Evolutionary conservation across 78 protist species (phyloP).

Genomic region (Cavenderia fasciculata): DNA sequence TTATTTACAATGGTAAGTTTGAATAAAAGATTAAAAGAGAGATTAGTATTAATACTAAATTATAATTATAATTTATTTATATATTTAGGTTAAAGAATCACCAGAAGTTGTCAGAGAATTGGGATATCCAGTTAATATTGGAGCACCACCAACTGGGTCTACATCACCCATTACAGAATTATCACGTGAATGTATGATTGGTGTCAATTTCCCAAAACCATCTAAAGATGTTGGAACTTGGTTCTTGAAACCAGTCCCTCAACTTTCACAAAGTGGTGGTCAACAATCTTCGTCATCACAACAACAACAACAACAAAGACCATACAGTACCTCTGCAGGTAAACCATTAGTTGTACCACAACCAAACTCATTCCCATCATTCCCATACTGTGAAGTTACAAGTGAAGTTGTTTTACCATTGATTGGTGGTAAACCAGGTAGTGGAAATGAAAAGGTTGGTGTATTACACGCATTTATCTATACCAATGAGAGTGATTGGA

Average conservation of each 20-base stretch:
- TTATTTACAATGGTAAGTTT: constrained; percentile 5
- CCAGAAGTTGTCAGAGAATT: not conserved
- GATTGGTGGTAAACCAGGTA: constrained; percentile 8
- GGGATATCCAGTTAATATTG: not conserved
- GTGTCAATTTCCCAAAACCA: not conserved
- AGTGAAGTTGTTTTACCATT: constrained; percentile 37
- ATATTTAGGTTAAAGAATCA: no score
- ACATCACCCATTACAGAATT: constrained; percentile 49
- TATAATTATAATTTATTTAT: no score
- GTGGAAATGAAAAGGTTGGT: no score
- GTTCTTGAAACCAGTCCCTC: constrained; percentile 21
- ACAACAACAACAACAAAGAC: not conserved
- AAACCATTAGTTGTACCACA: constrained; percentile 45
- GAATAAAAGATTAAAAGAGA: no score
- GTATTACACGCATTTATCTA: constrained; percentile 9
- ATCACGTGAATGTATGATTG: not conserved
- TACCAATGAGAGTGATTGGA: constrained; percentile 34
- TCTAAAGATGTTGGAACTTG: constrained; percentile 10
- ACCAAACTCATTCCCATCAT: not conserved
- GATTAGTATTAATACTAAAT: no score
- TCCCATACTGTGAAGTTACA: constrained; percentile 17
- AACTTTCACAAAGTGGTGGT: not conserved
- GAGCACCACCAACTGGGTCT: constrained; percentile 37
- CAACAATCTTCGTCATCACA: not conserved
- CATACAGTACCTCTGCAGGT: not conserved